phyloP scores from a whole-genome alignment of 1,139 yeast genomes.

The Lodderomyces beijingensis region DNA sequence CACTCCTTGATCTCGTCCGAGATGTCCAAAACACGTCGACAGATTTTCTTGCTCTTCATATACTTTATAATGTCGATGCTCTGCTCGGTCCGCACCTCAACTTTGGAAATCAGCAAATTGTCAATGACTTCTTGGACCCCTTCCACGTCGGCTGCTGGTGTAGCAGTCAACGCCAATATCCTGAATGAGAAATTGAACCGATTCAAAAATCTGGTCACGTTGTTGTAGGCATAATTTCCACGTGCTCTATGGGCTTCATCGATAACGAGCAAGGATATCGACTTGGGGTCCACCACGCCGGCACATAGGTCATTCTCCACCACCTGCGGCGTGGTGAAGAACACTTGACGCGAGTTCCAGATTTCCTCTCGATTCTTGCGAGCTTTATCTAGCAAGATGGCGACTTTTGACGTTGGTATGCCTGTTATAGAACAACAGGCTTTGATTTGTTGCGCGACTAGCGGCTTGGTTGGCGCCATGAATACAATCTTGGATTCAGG shows the following conservation, averaged over 20 bases:
- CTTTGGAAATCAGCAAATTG: constrained; percentile 66
- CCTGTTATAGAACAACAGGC: constrained; percentile 92
- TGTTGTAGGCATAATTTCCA: constrained; percentile 85
- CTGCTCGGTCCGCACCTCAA: constrained; percentile 83
- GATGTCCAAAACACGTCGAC: constrained; percentile 51
- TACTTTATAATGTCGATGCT: constrained; percentile 77
- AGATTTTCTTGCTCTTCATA: constrained; percentile 66
- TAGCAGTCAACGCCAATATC: constrained; percentile 86
- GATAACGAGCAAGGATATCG: constrained; percentile 69
- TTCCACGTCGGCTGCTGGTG: constrained; percentile 86
- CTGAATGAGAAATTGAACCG: constrained; percentile 67
- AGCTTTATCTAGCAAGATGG: constrained; percentile 73
- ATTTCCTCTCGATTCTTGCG: constrained; percentile 62
- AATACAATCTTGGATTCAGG: constrained; percentile 73
- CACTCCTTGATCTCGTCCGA: constrained; percentile 52
- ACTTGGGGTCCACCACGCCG: constrained; percentile 73
- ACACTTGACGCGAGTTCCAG: constrained; percentile 74
- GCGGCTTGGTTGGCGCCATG: constrained; percentile 95
- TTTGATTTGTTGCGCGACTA: constrained; percentile 95
- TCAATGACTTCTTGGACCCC: constrained; percentile 83
- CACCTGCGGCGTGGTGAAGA: constrained; percentile 95
- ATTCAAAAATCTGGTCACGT: constrained; percentile 64
- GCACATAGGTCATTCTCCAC: constrained; percentile 82
- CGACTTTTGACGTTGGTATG: constrained; percentile 68
- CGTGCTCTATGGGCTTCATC: constrained; percentile 97